These are phyloP conservation scores for Alternaria sp. DNA, from an alignment of 2,329 filamentous ascomycete genomes.

Conservation along the genomic window DNA sequence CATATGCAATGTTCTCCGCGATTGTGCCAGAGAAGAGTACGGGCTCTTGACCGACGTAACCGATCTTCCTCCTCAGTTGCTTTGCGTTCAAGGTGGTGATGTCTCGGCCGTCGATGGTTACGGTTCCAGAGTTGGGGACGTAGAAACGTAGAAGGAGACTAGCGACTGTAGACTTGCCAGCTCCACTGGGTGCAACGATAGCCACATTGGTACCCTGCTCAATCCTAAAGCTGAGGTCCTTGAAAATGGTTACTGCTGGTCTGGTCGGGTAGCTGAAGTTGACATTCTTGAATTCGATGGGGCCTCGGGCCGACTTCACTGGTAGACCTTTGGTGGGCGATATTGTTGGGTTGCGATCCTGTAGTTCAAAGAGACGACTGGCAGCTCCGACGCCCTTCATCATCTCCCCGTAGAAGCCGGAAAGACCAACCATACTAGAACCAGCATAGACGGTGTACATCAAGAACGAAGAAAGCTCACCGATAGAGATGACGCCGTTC, in stretches of 20 bases:
- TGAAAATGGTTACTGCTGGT: conserved; percentile 90
- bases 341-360: conserved; percentile 86
- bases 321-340: conserved; percentile 81
- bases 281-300: conserved; percentile 86
- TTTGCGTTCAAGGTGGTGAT: conserved; percentile 90
- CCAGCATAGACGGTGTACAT: conserved; percentile 94
- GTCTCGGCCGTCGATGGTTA: conserved; percentile 84
- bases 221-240: conserved; percentile 86
- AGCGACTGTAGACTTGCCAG: conserved; percentile 94
- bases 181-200: conserved; percentile 93
- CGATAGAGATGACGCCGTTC: conserved; percentile 82
- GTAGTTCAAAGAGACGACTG: conserved; percentile 93
- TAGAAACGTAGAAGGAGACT: conserved; percentile 94
- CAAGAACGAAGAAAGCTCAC: conserved; percentile 93
- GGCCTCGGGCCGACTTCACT: conserved; percentile 83
- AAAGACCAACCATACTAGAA: conserved; percentile 90
- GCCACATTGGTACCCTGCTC: conserved; percentile 93
- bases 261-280: conserved; percentile 92
- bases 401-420: conserved; percentile 94
- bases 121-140: conserved; percentile 75
- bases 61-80: conserved; percentile 88
- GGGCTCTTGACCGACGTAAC: conserved; percentile 93
- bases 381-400: conserved; percentile 99
- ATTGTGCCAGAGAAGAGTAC: conserved; percentile 88
- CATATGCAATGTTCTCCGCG: conserved; percentile 90